Evolutionary conservation across 2,329 filamentous ascomycete species (phyloP).

Genomic region (Alternaria ventricosa): DNA sequence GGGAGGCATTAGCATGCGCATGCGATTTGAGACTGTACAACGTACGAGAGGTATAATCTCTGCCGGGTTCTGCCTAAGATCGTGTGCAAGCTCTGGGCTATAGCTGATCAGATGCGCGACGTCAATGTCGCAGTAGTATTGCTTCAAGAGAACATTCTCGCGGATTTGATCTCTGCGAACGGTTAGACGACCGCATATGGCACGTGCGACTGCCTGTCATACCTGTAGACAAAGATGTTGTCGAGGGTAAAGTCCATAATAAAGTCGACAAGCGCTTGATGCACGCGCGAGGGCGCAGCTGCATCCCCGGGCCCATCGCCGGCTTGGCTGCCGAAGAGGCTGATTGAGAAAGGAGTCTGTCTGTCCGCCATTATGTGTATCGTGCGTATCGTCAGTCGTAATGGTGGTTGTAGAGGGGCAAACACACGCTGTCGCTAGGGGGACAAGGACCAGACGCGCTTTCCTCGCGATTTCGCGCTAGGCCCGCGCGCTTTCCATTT

Average conservation of each 20-base stretch:
- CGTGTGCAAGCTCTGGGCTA: conserved; percentile 92
- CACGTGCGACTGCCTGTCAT: neutral
- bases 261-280: conserved; percentile 84
- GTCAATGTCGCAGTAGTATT: conserved; percentile 95
- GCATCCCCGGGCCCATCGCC: conserved; percentile 43
- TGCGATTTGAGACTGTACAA: neutral
- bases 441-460: conserved; percentile 25
- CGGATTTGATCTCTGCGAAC: conserved; percentile 82
- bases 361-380: conserved; percentile 63
- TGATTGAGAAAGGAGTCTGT: conserved; percentile 84
- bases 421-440: conserved; percentile 21
- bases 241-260: conserved; percentile 93
- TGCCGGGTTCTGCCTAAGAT: conserved; percentile 84
- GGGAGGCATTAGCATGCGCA: conserved; percentile 20
- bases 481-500: conserved; percentile 20
- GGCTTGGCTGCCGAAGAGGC: conserved; percentile 67
- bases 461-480: conserved; percentile 16
- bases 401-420: conserved; percentile 26
- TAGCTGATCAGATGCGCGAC: conserved; percentile 95
- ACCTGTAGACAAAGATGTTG: conserved; percentile 92
- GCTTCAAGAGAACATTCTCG: conserved; percentile 92
- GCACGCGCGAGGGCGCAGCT: conserved; percentile 57
- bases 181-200: conserved; percentile 40
- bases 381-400: conserved; percentile 14
- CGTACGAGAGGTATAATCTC: conserved; percentile 90